Base-by-base conservation (phyloP, 148 eudicot species). In the Rhododendron mucronatum region DNA sequence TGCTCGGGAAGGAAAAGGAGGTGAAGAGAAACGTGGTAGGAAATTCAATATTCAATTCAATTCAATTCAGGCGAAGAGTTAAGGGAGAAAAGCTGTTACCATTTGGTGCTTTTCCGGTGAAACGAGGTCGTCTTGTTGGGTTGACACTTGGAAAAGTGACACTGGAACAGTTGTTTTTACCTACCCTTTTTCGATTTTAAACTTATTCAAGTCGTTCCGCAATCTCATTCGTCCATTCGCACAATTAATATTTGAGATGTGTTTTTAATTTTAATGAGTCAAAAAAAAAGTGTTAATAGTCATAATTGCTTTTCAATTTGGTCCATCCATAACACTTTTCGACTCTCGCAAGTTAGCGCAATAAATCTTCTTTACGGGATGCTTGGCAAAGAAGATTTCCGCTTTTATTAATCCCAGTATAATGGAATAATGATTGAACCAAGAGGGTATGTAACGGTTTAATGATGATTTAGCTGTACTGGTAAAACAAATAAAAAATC, bases 211-310 rank as follows among this genome's bases (percentile, higher is more conserved):
- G 41, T 39, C 0, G 0, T 6, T 0, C 0, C 0, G 6, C 6
- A 39, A 39, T 39, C 44, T 39, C 44, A 4, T 5, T 5, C 44
- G 45, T 41, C 0, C 7, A 5, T 41, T 41, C 0, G 45, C 1
- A 0, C 1, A 41, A 41, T 41, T 0, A 6, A 41, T 6, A 0
- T 0, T 0, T 6, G 45, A 6, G 7, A 41, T 41, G 7, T 41
- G 0, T 41, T 41, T 41, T 41, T 0, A 41, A 41, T 41, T 41
- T 41, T 41, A 1, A 41, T 41, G 1, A 1, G 7, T 6, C 7
- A 41, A 41, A 41, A 41, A 41, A 0, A 6, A 41, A 41, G 45
- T 41, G 7, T 41, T 41, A 41, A 7, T 0, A 1, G 45, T 41
- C 45, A 6, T 0, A 41, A 41, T 41, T 41, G 7, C 1, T 41